Percentiles rank a stretch among this genome's conserved stretches.
These are phyloP conservation scores for Sporisorium exsertum DNA, from an alignment of 1,284 basidiomycete genomes.

Conservation along the genomic window DNA sequence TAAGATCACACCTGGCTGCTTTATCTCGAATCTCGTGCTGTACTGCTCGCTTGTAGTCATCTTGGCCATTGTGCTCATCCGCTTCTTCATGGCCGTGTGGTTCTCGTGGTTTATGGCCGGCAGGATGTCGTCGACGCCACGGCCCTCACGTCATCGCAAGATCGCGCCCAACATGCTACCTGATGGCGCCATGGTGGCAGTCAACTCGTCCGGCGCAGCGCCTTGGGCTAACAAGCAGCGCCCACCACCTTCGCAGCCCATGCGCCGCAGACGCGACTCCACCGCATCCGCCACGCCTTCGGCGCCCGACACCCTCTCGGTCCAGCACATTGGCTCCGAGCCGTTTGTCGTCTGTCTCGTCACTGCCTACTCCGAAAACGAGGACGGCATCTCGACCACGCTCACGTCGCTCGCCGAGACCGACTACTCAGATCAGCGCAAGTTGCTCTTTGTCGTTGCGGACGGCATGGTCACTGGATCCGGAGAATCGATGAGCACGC, in stretches of 20 bases:
- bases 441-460: slow-evolving; percentile 92
- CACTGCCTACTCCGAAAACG: slow-evolving; percentile 97
- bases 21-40: slow-evolving; percentile 87
- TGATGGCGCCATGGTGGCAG: slow-evolving; percentile 84
- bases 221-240: slow-evolving; percentile 77
- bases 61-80: slow-evolving; percentile 86
- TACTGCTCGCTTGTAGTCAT: slow-evolving; percentile 93
- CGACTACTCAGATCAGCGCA: slow-evolving; percentile 89
- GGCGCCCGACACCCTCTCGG: slow-evolving; percentile 44
- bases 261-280: slow-evolving; percentile 42
- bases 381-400: slow-evolving; percentile 89
- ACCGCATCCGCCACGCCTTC: slow-evolving; percentile 28
- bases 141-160: slow-evolving; percentile 71
- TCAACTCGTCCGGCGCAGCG: slow-evolving; percentile 89
- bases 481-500: slow-evolving; percentile 93
- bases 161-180: slow-evolving; percentile 73
- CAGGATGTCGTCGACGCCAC: slow-evolving; percentile 71
- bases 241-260: slow-evolving; percentile 47
- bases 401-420: slow-evolving; percentile 91
- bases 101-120: slow-evolving; percentile 97
- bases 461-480: slow-evolving; percentile 99
- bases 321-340: slow-evolving; percentile 72
- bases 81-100: slow-evolving; percentile 94
- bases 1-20: slow-evolving; percentile 95
- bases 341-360: slow-evolving; percentile 94